Evolutionary conservation across 148 eudicot genomes (phyloP).

Genomic region (Pharnaceum exiguum): DNA sequence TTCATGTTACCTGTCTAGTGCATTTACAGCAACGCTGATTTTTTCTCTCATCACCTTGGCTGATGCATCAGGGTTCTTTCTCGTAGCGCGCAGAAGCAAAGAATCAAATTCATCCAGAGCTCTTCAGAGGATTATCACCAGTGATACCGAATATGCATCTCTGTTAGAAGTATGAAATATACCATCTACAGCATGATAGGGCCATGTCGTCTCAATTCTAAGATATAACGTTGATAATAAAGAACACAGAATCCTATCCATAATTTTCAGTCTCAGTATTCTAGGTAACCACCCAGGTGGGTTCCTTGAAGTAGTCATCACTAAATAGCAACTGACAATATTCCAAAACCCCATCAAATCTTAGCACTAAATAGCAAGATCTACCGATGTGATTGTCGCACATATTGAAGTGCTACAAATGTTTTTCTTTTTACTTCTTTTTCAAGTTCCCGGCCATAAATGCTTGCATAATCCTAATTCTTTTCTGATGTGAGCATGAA

Average conservation of each 20-base stretch:
- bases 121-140: slow-evolving; percentile 30
- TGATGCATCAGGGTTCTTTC: slow-evolving; percentile 60
- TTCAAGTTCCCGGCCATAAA: too few relatives aligned
- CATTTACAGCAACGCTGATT: slow-evolving; percentile 50
- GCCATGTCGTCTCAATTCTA: not conserved
- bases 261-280: not conserved
- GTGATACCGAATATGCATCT: not conserved
- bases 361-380: too few relatives aligned
- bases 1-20: slow-evolving; percentile 79
- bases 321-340: too few relatives aligned
- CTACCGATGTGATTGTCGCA: too few relatives aligned
- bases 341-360: too few relatives aligned
- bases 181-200: not conserved
- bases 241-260: not conserved
- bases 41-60: slow-evolving; percentile 67
- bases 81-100: slow-evolving; percentile 75
- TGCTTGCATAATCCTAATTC: too few relatives aligned
- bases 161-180: slow-evolving; percentile 7
- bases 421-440: too few relatives aligned
- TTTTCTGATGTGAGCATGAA: too few relatives aligned
- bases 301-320: too few relatives aligned
- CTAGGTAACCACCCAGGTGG: not conserved
- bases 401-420: too few relatives aligned
- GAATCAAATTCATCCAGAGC: slow-evolving; percentile 91
- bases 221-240: not conserved